Evolutionary conservation across 805 yeast species (phyloP).

Genomic region (Yarrowia sp.): DNA sequence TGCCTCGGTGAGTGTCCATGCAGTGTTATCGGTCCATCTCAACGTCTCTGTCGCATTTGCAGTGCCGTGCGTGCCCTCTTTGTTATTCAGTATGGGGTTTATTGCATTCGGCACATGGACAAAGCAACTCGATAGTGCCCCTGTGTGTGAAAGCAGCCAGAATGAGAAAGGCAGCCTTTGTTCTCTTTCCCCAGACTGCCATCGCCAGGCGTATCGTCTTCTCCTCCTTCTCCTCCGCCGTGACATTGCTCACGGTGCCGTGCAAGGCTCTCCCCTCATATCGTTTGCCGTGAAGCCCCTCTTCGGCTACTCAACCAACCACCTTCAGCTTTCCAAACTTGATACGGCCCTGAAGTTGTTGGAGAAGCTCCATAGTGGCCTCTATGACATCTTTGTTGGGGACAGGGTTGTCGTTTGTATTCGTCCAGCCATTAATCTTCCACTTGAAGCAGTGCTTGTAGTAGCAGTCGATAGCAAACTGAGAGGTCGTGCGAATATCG

Average conservation of each 20-base stretch:
- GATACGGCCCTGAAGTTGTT: background rate
- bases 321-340: background rate
- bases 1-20: no score
- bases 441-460: background rate
- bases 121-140: background rate
- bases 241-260: no score
- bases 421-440: background rate
- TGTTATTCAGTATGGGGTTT: background rate
- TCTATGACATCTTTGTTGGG: background rate
- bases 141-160: no score
- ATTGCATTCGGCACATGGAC: background rate
- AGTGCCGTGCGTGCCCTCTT: background rate
- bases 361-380: background rate
- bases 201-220: no score
- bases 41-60: background rate
- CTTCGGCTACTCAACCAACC: no score
- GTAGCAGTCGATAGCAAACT: background rate
- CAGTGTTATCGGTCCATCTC: no score
- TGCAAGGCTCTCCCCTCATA: no score
- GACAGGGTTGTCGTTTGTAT: background rate
- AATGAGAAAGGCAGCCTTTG: no score
- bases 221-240: no score
- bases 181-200: no score
- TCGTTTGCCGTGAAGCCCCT: no score
- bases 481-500: background rate